phyloP scores from a whole-genome alignment of 2,329 filamentous ascomycete species.

The Talaromyces islandicus region DNA sequence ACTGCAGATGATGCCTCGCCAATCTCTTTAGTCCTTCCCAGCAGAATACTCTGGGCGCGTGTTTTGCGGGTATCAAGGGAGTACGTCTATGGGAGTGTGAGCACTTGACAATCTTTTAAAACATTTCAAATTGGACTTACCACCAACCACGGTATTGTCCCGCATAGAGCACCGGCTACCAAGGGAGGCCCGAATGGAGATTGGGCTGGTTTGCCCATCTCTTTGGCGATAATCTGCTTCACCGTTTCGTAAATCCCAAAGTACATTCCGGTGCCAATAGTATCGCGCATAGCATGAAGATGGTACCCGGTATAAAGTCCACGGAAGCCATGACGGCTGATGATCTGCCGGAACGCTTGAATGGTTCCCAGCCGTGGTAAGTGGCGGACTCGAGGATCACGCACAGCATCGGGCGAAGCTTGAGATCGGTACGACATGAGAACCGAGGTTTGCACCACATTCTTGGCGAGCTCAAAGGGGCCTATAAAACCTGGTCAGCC shows the following conservation, averaged over 20 bases:
- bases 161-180: constrained; percentile 41
- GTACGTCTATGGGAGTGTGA: constrained; percentile 35
- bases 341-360: constrained; percentile 37
- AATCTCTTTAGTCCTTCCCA: constrained; percentile 37
- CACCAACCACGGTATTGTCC: constrained; percentile 43
- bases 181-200: constrained; percentile 39
- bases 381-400: constrained; percentile 28
- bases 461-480: constrained; percentile 44
- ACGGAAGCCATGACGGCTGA: constrained; percentile 36
- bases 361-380: constrained; percentile 37
- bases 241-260: constrained; percentile 44
- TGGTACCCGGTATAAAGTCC: constrained; percentile 43
- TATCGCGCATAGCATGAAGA: constrained; percentile 40
- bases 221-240: constrained; percentile 40
- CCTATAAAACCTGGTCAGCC: constrained; percentile 19
- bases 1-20: constrained; percentile 35
- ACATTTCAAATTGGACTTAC: constrained; percentile 27
- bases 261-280: constrained; percentile 41
- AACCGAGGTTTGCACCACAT: constrained; percentile 44
- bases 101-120: neutral
- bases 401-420: constrained; percentile 28
- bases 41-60: constrained; percentile 42
- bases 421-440: constrained; percentile 37
- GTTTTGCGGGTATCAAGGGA: constrained; percentile 45
- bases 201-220: constrained; percentile 34